Evolutionary conservation across 768 basidiomycete species (phyloP).

Genomic region (Cubamyces sp.): DNA sequence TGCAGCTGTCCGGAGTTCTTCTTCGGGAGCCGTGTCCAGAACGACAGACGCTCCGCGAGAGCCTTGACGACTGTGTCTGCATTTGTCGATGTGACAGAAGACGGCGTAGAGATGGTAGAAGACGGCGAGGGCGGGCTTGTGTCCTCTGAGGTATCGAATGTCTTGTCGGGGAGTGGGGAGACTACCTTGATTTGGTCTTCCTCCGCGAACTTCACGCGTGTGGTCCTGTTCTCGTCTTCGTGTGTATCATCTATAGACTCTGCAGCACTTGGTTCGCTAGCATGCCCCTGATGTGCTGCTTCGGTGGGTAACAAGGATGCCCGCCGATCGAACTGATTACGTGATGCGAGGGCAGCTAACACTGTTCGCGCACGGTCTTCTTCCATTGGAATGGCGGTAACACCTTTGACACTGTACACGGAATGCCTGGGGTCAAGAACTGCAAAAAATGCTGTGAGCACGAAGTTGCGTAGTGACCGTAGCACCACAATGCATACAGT

Average conservation of each 20-base stretch:
- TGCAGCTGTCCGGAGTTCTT: slow-evolving; percentile 7
- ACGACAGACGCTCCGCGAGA: slow-evolving; percentile 68
- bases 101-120: slow-evolving; percentile 50
- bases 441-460: slow-evolving; percentile 32
- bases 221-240: slow-evolving; percentile 23
- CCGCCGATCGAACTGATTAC: slow-evolving; percentile 48
- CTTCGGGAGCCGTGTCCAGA: slow-evolving; percentile 61
- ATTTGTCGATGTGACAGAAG: slow-evolving; percentile 48
- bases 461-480: not conserved
- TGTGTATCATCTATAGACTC: slow-evolving; percentile 13
- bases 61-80: slow-evolving; percentile 62
- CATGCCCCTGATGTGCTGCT: not conserved
- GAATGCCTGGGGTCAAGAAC: slow-evolving; percentile 66
- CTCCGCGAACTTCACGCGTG: slow-evolving; percentile 59
- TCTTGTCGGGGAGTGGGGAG: slow-evolving; percentile 38
- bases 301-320: slow-evolving; percentile 47
- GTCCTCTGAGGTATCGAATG: slow-evolving; percentile 27
- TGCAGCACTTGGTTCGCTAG: not conserved
- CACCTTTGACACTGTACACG: slow-evolving; percentile 70
- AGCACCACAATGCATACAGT: slow-evolving; percentile 50
- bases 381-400: slow-evolving; percentile 72
- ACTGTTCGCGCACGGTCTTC: slow-evolving; percentile 62
- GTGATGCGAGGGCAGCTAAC: slow-evolving; percentile 55
- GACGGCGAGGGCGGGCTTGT: slow-evolving; percentile 29
- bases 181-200: slow-evolving; percentile 50